Evolutionary conservation across 148 eudicot genomes (phyloP).

Genomic region (Rhododendron kiyosumense): DNA sequence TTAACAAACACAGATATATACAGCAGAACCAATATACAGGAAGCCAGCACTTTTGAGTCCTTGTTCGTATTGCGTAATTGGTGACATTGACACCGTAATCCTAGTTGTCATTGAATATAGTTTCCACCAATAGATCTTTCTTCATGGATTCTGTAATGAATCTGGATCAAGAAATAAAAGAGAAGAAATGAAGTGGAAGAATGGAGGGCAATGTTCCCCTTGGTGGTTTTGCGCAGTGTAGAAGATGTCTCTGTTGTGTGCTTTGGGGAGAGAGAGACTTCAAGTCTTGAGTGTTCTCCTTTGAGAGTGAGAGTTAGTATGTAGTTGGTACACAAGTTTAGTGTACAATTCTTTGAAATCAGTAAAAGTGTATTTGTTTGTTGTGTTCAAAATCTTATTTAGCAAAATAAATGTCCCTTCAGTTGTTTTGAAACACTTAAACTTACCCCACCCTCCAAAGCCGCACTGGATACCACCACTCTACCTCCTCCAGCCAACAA

Average conservation of each 20-base stretch:
- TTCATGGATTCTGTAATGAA: not conserved
- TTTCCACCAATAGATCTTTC: not conserved
- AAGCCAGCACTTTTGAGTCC: not conserved
- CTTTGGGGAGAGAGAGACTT: not conserved
- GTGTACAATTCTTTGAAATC: not conserved
- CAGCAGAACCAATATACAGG: not conserved
- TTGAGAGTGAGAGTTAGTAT: not conserved
- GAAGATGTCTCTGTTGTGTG: not conserved
- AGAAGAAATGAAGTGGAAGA: not conserved
- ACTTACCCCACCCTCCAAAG: not conserved
- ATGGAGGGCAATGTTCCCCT: not conserved
- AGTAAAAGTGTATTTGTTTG: not conserved
- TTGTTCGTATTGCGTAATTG: not conserved
- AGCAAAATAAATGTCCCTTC: not conserved
- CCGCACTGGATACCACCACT: not conserved
- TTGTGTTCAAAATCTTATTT: not conserved
- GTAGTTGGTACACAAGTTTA: not conserved
- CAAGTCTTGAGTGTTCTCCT: not conserved
- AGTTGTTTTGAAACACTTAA: not conserved
- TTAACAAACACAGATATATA: not conserved
- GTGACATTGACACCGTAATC: not conserved
- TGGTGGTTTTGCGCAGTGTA: not conserved
- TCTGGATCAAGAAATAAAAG: not conserved
- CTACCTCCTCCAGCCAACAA: not conserved
- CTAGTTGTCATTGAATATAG: not conserved